phyloP scores from a whole-genome alignment of 2,329 filamentous ascomycete genomes.

The Parastagonospora avenae region DNA sequence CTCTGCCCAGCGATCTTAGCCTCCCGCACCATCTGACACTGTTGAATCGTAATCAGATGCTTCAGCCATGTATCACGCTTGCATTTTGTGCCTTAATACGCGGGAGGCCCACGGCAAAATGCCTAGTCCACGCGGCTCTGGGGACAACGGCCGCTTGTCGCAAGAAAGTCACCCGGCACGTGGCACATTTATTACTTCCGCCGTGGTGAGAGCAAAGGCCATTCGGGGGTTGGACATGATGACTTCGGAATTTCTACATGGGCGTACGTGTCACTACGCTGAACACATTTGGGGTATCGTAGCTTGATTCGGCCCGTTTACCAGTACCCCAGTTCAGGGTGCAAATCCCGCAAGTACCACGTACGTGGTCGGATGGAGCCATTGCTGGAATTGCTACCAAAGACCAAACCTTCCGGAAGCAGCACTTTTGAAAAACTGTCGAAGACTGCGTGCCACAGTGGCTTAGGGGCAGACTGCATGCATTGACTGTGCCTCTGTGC shows the following conservation, averaged over 20 bases:
- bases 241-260: neutral
- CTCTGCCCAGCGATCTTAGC: conserved; percentile 16
- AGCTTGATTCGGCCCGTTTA: conserved; percentile 10
- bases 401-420: conserved; percentile 21
- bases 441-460: conserved; percentile 47
- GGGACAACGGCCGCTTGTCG: conserved; percentile 13
- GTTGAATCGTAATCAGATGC: conserved; percentile 26
- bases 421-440: conserved; percentile 21
- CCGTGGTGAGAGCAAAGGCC: neutral
- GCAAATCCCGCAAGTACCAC: conserved; percentile 15
- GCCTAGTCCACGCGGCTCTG: conserved; percentile 12
- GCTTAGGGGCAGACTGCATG: conserved; percentile 27
- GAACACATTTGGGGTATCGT: neutral
- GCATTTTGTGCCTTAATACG: conserved; percentile 11
- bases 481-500: conserved; percentile 1
- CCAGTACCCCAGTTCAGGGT: conserved; percentile 9
- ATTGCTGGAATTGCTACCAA: conserved; percentile 7
- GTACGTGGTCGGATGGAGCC: conserved; percentile 6
- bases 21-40: conserved; percentile 24
- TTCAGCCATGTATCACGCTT: conserved; percentile 33
- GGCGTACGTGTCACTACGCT: neutral
- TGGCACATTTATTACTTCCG: neutral
- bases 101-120: conserved; percentile 14
- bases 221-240: neutral
- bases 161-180: conserved; percentile 5